phyloP scores from a whole-genome alignment of 208 protist species.

The Zelonia costaricensis region DNA sequence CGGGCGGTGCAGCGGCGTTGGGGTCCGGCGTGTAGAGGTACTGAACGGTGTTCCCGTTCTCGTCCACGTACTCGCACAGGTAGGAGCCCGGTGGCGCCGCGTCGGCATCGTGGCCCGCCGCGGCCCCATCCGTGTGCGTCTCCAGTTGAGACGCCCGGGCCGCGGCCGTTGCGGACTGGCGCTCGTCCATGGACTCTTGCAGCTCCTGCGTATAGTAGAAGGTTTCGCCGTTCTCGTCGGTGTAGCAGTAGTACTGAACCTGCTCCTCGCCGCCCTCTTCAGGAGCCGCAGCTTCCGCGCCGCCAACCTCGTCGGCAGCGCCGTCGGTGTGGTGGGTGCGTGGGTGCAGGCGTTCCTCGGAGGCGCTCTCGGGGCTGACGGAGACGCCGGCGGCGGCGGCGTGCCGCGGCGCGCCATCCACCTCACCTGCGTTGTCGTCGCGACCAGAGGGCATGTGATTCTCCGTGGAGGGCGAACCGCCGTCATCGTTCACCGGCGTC shows the following conservation, averaged over 20 bases:
- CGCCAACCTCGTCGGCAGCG: slow-evolving; percentile 4
- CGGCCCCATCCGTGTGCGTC: no score
- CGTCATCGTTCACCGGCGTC: slow-evolving; percentile 6
- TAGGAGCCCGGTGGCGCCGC: slow-evolving; percentile 12
- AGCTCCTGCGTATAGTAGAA: slow-evolving; percentile 39
- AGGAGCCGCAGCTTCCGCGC: neutral
- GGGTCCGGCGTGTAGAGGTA: slow-evolving; percentile 28
- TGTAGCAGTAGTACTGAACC: slow-evolving; percentile 61
- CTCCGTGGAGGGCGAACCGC: neutral
- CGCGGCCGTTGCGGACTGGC: slow-evolving; percentile 8
- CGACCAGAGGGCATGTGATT: neutral
- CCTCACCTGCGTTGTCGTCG: neutral
- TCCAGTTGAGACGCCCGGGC: neutral
- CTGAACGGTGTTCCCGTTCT: slow-evolving; percentile 40
- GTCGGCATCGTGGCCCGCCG: neutral
- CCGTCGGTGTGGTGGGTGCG: slow-evolving; percentile 3
- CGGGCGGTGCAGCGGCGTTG: slow-evolving; percentile 5
- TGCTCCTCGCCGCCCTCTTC: slow-evolving; percentile 6
- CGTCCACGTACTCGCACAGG: slow-evolving; percentile 39
- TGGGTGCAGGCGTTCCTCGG: neutral
- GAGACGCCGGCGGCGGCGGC: neutral
- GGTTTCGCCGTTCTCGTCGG: slow-evolving; percentile 48
- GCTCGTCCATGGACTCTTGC: slow-evolving; percentile 23
- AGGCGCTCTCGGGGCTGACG: neutral
- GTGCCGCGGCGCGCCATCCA: neutral